Evolutionary conservation across 495 filamentous ascomycete species (phyloP).

Genomic region (Trichoderma gamsii): DNA sequence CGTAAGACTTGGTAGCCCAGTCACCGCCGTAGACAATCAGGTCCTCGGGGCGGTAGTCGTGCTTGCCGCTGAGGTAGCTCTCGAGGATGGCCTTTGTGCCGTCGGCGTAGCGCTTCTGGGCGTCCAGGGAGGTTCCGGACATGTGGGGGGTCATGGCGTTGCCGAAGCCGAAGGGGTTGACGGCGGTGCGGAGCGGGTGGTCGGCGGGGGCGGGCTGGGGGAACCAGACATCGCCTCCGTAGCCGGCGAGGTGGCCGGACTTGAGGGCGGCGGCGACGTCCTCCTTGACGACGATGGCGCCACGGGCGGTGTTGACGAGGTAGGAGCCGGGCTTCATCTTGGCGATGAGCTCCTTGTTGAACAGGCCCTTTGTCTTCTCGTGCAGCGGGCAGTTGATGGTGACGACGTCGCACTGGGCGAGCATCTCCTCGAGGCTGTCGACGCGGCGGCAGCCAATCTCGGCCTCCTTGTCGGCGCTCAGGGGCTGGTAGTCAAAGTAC

Average conservation of each 20-base stretch:
- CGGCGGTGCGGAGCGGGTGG: slow-evolving; percentile 85
- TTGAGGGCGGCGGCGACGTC: slow-evolving; percentile 93
- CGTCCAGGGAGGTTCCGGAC: slow-evolving; percentile 94
- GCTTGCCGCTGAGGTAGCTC: slow-evolving; percentile 76
- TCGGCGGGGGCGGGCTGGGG: slow-evolving; percentile 89
- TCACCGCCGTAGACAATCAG: slow-evolving; percentile 88
- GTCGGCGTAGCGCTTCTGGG: slow-evolving; percentile 88
- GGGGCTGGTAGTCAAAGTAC: slow-evolving; percentile 98
- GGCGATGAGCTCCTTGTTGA: slow-evolving; percentile 98
- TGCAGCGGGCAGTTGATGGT: slow-evolving; percentile 99
- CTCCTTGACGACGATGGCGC: slow-evolving; percentile 98
- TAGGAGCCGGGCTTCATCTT: slow-evolving; percentile 99
- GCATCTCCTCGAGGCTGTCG: slow-evolving; percentile 83
- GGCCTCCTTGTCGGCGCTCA: slow-evolving; percentile 78
- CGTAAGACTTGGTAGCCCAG: slow-evolving; percentile 94
- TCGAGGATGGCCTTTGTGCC: slow-evolving; percentile 87
- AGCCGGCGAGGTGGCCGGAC: slow-evolving; percentile 89
- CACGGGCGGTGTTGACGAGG: slow-evolving; percentile 97
- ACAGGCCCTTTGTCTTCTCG: slow-evolving; percentile 91
- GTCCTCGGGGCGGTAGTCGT: slow-evolving; percentile 86
- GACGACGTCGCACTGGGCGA: slow-evolving; percentile 93
- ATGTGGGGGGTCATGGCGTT: slow-evolving; percentile 99
- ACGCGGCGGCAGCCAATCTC: slow-evolving; percentile 95
- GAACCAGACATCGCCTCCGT: slow-evolving; percentile 86
- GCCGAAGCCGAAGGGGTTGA: slow-evolving; percentile 91